Percentiles rank a stretch among this genome's conserved stretches.
phyloP scores from a whole-genome alignment of 352 stramenopile species.

The Albugo candida region DNA sequence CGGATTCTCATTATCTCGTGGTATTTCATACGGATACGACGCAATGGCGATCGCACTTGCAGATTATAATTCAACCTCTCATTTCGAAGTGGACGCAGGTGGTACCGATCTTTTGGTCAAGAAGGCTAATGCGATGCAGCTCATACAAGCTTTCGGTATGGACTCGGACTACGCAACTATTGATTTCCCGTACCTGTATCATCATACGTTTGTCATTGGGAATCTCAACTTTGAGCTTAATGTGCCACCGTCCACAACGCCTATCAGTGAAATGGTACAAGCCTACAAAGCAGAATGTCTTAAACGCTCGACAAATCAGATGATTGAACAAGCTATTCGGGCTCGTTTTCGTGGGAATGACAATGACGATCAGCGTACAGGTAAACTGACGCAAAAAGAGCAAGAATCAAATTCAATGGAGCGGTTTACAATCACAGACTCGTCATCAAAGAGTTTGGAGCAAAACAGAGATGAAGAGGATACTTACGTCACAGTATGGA shows the following conservation, averaged over 20 bases:
- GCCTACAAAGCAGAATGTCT: constrained; percentile 56
- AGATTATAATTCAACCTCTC: background rate
- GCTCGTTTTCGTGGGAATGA: background rate
- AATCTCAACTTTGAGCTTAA: constrained; percentile 69
- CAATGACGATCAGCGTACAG: background rate
- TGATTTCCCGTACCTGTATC: constrained; percentile 69
- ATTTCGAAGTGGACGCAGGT: background rate
- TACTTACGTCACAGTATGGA: too few species aligned
- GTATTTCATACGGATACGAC: background rate
- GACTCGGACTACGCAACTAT: constrained; percentile 45
- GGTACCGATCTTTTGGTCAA: constrained; percentile 13
- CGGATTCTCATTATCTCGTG: too few species aligned
- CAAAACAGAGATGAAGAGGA: background rate
- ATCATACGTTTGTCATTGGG: constrained; percentile 63
- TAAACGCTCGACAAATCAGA: constrained; percentile 27
- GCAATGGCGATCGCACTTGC: background rate
- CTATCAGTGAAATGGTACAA: constrained; percentile 26
- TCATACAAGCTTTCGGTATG: constrained; percentile 70
- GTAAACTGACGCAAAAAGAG: too few species aligned
- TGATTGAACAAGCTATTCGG: constrained; percentile 16
- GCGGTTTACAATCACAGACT: background rate
- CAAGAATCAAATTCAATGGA: background rate
- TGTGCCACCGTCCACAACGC: constrained; percentile 17
- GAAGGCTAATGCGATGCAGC: constrained; percentile 27
- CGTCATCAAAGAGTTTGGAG: background rate